phyloP scores from a whole-genome alignment of 2,329 filamentous ascomycete genomes.

The Exophiala oligosperma region DNA sequence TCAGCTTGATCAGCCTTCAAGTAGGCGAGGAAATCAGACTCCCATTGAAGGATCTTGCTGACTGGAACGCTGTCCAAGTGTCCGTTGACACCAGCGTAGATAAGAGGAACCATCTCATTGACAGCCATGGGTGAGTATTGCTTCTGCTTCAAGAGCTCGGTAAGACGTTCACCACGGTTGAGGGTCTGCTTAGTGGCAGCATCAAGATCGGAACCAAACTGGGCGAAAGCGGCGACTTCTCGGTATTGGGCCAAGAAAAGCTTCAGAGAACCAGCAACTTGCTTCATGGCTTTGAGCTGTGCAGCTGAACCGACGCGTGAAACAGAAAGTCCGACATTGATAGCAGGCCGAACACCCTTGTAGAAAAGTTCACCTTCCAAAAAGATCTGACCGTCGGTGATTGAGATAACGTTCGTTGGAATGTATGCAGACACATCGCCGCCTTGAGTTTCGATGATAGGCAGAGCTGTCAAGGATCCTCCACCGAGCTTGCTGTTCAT shows the following conservation, averaged over 20 bases:
- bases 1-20: constrained; percentile 88
- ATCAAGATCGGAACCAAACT: constrained; percentile 99
- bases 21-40: constrained; percentile 90
- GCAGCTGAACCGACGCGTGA: constrained; percentile 99
- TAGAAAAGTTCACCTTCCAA: constrained; percentile 99
- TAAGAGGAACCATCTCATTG: constrained; percentile 99
- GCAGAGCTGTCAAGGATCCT: constrained; percentile 95
- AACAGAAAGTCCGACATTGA: constrained; percentile 99
- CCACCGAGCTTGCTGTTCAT: constrained; percentile 94
- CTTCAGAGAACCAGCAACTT: constrained; percentile 99
- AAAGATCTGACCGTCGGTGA: constrained; percentile 99
- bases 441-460: constrained; percentile 99
- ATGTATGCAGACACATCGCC: constrained; percentile 99
- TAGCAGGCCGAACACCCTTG: constrained; percentile 99
- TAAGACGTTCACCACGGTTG: constrained; percentile 95
- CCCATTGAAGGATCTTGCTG: constrained; percentile 87
- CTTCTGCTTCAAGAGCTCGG: constrained; percentile 99
- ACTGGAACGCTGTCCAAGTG: constrained; percentile 86
- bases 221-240: constrained; percentile 98
- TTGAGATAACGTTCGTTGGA: constrained; percentile 99
- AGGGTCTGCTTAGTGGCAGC: constrained; percentile 99
- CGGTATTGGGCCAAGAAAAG: constrained; percentile 99
- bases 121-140: constrained; percentile 98
- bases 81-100: constrained; percentile 99
- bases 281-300: constrained; percentile 99